A percentile compares a stretch with the other conserved stretches of the same genome.
Evolutionary conservation across 2,329 filamentous ascomycete genomes (phyloP).

Genomic region (Nemania sp.): DNA sequence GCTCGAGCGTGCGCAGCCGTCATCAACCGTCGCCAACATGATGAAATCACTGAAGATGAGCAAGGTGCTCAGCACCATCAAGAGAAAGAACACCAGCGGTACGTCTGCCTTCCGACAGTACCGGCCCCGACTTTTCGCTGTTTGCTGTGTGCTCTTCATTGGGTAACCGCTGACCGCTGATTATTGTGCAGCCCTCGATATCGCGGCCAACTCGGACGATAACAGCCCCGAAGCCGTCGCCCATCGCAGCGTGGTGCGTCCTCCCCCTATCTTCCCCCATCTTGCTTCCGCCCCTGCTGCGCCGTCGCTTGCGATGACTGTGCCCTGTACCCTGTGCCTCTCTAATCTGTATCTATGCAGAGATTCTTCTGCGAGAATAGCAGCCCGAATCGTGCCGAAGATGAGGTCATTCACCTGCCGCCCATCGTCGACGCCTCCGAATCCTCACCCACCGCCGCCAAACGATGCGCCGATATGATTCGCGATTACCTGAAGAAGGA

Average conservation of each 20-base stretch:
- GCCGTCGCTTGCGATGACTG: neutral
- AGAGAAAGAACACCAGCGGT: constrained; percentile 48
- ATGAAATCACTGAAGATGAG: constrained; percentile 58
- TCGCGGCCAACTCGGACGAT: constrained; percentile 40
- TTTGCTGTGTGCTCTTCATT: too few relatives aligned
- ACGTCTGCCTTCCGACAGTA: constrained; percentile 17
- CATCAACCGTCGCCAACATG: constrained; percentile 25
- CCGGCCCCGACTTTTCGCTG: constrained; percentile 5
- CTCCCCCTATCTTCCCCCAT: neutral
- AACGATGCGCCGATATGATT: constrained; percentile 77
- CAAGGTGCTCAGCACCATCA: constrained; percentile 60
- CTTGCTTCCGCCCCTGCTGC: neutral
- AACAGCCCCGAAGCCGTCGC: constrained; percentile 71
- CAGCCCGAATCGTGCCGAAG: constrained; percentile 64
- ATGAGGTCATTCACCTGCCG: constrained; percentile 90
- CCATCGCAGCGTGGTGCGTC: constrained; percentile 65
- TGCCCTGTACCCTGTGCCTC: constrained; percentile 24
- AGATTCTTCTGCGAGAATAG: constrained; percentile 81
- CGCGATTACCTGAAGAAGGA: constrained; percentile 80
- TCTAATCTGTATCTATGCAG: constrained; percentile 54
- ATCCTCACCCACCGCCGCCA: constrained; percentile 83
- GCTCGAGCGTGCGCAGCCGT: constrained; percentile 1
- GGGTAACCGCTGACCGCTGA: too few relatives aligned
- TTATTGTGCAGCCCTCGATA: constrained; percentile 28
- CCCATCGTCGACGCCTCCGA: constrained; percentile 94